Conservation (phyloP, 2,329 filamentous ascomycete genomes). For the Fusarium sp. region DNA sequence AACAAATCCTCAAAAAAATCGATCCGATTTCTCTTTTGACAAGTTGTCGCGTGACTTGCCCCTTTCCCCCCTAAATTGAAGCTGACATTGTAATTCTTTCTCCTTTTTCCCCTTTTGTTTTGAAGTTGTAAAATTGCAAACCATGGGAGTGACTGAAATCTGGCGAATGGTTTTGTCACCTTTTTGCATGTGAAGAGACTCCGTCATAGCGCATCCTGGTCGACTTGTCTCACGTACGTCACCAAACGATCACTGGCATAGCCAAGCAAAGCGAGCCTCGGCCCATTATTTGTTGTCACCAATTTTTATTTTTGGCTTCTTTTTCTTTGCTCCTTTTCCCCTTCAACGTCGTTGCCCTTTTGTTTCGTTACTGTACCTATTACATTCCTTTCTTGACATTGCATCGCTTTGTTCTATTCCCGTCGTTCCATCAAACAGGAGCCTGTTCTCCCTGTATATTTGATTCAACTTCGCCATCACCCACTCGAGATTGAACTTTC, state of each 20-base stretch:
- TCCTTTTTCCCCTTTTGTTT: background rate
- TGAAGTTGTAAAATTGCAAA: background rate
- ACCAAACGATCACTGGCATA: constrained; percentile 18
- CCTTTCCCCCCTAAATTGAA: constrained; percentile 5
- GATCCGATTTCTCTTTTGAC: constrained; percentile 1
- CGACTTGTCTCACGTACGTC: constrained; percentile 32
- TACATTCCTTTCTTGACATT: background rate
- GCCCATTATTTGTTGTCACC: background rate
- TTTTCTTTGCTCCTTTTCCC: background rate
- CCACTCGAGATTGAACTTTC: background rate
- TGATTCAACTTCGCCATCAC: constrained; percentile 8
- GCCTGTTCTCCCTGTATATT: background rate
- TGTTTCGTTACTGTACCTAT: background rate
- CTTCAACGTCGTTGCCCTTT: background rate
- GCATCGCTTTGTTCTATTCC: background rate
- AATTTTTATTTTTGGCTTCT: background rate
- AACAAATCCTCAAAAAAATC: background rate
- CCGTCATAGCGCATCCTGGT: constrained; percentile 9
- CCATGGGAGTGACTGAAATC: background rate
- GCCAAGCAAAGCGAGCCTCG: constrained; percentile 2
- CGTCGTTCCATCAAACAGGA: background rate
- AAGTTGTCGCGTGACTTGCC: constrained; percentile 41
- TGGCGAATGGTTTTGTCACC: constrained; percentile 14
- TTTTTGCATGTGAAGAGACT: constrained; percentile 36
- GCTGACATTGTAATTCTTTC: constrained; percentile 1